phyloP scores from a whole-genome alignment of 2,329 filamentous ascomycete genomes.

The Diaporthe sp. region DNA sequence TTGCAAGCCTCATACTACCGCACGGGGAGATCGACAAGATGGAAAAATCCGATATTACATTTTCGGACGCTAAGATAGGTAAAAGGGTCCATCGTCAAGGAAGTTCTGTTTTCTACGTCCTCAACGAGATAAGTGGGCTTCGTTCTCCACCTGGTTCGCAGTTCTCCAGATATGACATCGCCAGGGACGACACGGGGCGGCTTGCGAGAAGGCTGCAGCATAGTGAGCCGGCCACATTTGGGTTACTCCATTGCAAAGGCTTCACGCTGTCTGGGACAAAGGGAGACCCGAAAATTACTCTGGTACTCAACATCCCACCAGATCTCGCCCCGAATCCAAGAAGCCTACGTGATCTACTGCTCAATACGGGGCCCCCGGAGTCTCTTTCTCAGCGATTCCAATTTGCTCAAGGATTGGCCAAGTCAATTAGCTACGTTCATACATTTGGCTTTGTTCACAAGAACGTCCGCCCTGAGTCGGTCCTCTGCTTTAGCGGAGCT shows the following conservation, averaged over 20 bases:
- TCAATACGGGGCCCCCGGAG: background rate
- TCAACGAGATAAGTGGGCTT: background rate
- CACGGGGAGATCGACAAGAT: background rate
- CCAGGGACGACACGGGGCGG: constrained; percentile 9
- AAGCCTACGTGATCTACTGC: constrained; percentile 14
- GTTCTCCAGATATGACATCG: background rate
- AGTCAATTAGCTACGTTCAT: constrained; percentile 18
- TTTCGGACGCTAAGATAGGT: background rate
- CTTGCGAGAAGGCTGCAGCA: constrained; percentile 24
- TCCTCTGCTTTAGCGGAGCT: constrained; percentile 1
- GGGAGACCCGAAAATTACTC: background rate
- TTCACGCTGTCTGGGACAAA: constrained; percentile 3
- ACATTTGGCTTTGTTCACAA: constrained; percentile 25
- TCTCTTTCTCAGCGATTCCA: background rate
- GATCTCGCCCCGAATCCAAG: background rate
- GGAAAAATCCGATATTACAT: background rate
- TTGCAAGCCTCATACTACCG: background rate
- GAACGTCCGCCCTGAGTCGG: constrained; percentile 9
- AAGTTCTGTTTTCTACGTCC: background rate
- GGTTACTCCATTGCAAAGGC: constrained; percentile 25
- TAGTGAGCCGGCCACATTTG: background rate
- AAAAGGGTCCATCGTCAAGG: background rate
- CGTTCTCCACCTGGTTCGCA: background rate
- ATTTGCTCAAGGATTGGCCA: constrained; percentile 14
- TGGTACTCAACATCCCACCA: background rate